Evolutionary conservation across 768 basidiomycete species (phyloP).

Genomic region (Phylloporus sp.): DNA sequence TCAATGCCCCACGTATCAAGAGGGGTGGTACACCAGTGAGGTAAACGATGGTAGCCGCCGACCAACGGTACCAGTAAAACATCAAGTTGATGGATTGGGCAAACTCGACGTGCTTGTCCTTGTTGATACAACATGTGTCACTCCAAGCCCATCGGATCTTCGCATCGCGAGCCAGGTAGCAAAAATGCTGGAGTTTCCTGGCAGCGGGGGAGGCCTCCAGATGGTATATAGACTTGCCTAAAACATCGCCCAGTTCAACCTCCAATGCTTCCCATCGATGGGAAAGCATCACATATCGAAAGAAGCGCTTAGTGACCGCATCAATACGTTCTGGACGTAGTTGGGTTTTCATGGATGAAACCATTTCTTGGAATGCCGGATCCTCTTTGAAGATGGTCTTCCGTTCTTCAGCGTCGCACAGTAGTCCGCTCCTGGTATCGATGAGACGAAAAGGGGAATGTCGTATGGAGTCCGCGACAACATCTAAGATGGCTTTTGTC

Average conservation of each 20-base stretch:
- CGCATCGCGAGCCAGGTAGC: conserved; percentile 6
- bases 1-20: conserved; percentile 7
- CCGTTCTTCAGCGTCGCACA: conserved; percentile 15
- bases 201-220: conserved; percentile 5
- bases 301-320: not conserved
- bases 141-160: conserved; percentile 21
- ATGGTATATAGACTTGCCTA: conserved; percentile 7
- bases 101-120: conserved; percentile 15
- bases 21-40: conserved; percentile 12
- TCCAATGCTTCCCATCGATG: conserved; percentile 20
- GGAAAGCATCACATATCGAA: conserved; percentile 6
- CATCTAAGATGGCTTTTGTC: not conserved
- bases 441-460: conserved; percentile 17
- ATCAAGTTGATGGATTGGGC: conserved; percentile 17
- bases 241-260: conserved; percentile 9
- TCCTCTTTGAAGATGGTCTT: not conserved
- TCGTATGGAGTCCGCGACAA: not conserved
- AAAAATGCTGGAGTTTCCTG: conserved; percentile 17
- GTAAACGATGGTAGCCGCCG: conserved; percentile 19
- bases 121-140: conserved; percentile 25
- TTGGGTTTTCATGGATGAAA: not conserved
- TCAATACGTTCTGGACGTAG: not conserved
- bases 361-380: not conserved
- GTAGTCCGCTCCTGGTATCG: conserved; percentile 14
- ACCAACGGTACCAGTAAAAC: conserved; percentile 19